Evolutionary conservation across 2,329 filamentous ascomycete genomes (phyloP).

Genomic region (Calonectria leucothoes): DNA sequence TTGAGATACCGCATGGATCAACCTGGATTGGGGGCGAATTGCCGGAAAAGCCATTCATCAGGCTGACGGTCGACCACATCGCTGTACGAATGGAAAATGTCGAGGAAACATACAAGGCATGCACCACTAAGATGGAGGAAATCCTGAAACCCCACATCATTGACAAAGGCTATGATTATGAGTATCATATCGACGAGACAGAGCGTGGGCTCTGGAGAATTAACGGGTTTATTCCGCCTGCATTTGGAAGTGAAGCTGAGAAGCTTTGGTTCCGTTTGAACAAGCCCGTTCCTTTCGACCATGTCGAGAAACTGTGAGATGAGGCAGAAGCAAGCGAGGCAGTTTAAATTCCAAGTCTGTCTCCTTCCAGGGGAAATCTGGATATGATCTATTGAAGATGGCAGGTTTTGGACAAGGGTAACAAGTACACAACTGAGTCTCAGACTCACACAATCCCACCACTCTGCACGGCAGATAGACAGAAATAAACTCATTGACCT

Average conservation of each 20-base stretch:
- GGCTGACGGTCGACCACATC: background rate
- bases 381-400: too few species aligned
- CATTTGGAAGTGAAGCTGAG: background rate
- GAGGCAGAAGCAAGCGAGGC: background rate
- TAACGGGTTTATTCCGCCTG: background rate
- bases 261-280: background rate
- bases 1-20: background rate
- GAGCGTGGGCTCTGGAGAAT: background rate
- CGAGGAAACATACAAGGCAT: background rate
- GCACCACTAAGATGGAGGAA: background rate
- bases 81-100: background rate
- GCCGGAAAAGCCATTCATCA: background rate
- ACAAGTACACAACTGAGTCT: too few species aligned
- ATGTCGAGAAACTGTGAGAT: background rate
- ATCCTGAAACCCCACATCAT: background rate
- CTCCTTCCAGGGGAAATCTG: too few species aligned
- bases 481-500: too few species aligned
- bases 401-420: too few species aligned
- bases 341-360: background rate
- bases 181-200: background rate
- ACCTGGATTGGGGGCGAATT: background rate
- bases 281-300: background rate
- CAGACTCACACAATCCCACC: too few species aligned
- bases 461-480: too few species aligned
- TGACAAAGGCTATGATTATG: background rate